These are phyloP conservation scores for Leptodermis oblonga DNA, from an alignment of 257 asterid genomes.

Conservation along the genomic window DNA sequence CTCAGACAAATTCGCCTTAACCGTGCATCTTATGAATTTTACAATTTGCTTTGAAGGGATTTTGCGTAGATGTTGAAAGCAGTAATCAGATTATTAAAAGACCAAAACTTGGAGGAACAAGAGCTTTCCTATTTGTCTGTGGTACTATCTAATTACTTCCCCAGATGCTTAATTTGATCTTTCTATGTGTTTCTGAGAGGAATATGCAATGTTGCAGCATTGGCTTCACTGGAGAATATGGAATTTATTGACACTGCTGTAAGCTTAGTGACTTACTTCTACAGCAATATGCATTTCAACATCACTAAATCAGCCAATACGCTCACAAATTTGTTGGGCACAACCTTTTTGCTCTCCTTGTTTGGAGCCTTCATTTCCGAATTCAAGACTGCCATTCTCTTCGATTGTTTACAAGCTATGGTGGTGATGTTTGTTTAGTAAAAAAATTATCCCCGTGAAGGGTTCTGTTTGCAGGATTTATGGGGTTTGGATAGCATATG, in stretches of 20 bases:
- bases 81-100: no score
- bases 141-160: constrained; percentile 34
- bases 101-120: constrained; percentile 41
- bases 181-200: no score
- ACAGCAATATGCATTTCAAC: constrained; percentile 56
- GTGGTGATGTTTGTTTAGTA: no score
- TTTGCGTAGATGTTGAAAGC: constrained; percentile 23
- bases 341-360: constrained; percentile 46
- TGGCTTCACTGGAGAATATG: constrained; percentile 45
- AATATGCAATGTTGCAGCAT: constrained; percentile 33
- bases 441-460: no score
- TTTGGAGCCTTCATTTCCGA: constrained; percentile 59
- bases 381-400: constrained; percentile 52
- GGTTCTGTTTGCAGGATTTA: no score
- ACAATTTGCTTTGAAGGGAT: constrained; percentile 27
- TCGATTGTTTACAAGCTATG: constrained; percentile 42
- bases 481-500: no score
- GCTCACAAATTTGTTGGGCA: constrained; percentile 54
- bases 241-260: constrained; percentile 45
- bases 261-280: constrained; percentile 54
- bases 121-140: constrained; percentile 45
- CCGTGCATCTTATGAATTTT: not conserved
- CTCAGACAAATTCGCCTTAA: not conserved
- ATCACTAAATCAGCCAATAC: constrained; percentile 53
- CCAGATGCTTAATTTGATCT: not conserved